Percentiles rank a stretch among this genome's conserved stretches.
phyloP scores from a whole-genome alignment of 2,329 filamentous ascomycete species.

The Aspergillus transmontanensis region DNA sequence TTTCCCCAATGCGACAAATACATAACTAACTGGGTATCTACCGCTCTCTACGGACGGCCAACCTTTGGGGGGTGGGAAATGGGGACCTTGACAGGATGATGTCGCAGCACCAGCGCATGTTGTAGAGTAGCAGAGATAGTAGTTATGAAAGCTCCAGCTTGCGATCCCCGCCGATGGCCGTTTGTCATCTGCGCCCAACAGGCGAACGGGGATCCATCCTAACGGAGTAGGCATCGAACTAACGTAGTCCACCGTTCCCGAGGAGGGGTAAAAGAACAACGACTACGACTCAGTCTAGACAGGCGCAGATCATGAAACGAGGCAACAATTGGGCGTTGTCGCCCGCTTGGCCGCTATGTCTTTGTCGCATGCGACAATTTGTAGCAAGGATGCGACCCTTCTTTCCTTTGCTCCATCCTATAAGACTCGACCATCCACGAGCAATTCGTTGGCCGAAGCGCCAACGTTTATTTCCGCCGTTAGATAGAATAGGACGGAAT shows the following conservation, averaged over 20 bases:
- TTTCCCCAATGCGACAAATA: slow-evolving; percentile 4
- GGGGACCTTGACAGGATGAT: not conserved
- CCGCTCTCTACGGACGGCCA: not conserved
- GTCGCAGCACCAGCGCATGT: not conserved
- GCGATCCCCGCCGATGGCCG: slow-evolving; percentile 7
- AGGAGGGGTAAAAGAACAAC: slow-evolving; percentile 27
- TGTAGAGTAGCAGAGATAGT: not conserved
- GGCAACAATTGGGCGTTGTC: slow-evolving; percentile 26
- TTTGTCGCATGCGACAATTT: slow-evolving; percentile 1
- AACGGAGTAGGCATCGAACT: slow-evolving; percentile 8
- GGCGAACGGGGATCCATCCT: slow-evolving; percentile 14
- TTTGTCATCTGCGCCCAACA: slow-evolving; percentile 8
- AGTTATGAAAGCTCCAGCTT: slow-evolving; percentile 9
- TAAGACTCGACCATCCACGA: not conserved
- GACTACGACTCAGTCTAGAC: slow-evolving; percentile 21
- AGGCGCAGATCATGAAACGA: slow-evolving; percentile 32
- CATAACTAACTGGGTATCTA: not conserved
- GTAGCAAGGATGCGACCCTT: not conserved
- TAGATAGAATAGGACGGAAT: not conserved
- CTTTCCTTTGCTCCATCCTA: not conserved
- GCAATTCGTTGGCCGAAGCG: slow-evolving; percentile 1
- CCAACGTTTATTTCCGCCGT: slow-evolving; percentile 2
- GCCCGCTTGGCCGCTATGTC: slow-evolving; percentile 15
- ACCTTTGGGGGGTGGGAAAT: not conserved
- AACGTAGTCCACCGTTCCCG: slow-evolving; percentile 21